phyloP scores from a whole-genome alignment of 2,329 filamentous ascomycete genomes.

The Fusarium albidum region DNA sequence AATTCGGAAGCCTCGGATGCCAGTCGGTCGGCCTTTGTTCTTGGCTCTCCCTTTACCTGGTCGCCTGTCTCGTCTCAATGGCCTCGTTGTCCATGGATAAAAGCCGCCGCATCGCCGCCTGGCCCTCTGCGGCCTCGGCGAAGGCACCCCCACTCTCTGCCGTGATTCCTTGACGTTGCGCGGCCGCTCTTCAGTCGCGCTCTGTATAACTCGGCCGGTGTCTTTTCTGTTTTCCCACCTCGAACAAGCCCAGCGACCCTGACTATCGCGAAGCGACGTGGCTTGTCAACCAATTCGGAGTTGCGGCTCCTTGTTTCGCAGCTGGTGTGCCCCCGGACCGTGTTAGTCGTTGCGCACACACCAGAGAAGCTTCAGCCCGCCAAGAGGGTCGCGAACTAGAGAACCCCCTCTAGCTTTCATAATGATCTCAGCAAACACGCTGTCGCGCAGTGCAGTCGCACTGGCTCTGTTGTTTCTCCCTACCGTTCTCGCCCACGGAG shows the following conservation, averaged over 20 bases:
- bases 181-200: slow-evolving; percentile 15
- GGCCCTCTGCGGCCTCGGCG: slow-evolving; percentile 5
- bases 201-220: neutral
- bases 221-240: neutral
- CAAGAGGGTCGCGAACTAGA: neutral
- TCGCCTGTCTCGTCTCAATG: neutral
- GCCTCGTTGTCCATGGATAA: slow-evolving; percentile 11
- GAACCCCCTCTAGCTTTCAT: neutral
- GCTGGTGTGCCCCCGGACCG: neutral
- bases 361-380: neutral
- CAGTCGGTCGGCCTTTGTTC: neutral
- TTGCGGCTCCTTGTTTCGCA: neutral
- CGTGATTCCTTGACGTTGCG: slow-evolving; percentile 27
- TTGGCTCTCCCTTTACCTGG: slow-evolving; percentile 17
- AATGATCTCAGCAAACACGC: slow-evolving; percentile 5
- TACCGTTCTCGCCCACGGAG: slow-evolving; percentile 31
- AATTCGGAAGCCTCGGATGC: slow-evolving; percentile 42
- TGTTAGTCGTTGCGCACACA: neutral
- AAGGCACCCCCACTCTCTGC: slow-evolving; percentile 6
- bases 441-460: neutral
- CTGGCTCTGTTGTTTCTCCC: slow-evolving; percentile 29
- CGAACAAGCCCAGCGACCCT: neutral
- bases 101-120: slow-evolving; percentile 5
- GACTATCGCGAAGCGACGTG: neutral
- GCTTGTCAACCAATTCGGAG: neutral